These are phyloP conservation scores for Aspergillus kassunensis DNA, from an alignment of 495 filamentous ascomycete genomes.

Conservation along the genomic window DNA sequence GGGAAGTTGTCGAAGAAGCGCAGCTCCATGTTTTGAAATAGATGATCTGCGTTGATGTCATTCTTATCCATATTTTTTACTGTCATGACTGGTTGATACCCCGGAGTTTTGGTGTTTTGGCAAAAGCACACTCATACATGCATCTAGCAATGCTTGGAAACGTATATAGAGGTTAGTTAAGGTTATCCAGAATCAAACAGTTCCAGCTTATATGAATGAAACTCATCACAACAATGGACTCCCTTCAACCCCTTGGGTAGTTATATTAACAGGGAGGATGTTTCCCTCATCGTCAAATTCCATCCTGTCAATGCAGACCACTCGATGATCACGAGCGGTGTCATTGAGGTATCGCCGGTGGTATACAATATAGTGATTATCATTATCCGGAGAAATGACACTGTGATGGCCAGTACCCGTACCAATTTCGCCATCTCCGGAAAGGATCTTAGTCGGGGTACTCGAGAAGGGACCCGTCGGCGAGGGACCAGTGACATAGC, in stretches of 20 bases:
- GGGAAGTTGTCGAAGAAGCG: slow-evolving; percentile 46
- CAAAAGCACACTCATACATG: slow-evolving; percentile 3
- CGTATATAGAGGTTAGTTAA: slow-evolving; percentile 2
- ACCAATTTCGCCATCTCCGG: slow-evolving; percentile 36
- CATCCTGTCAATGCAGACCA: slow-evolving; percentile 45
- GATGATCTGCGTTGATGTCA: neutral
- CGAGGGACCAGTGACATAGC: slow-evolving; percentile 40
- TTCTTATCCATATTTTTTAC: neutral
- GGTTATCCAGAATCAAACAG: neutral
- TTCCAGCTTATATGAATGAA: neutral
- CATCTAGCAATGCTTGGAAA: neutral
- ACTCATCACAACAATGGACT: slow-evolving; percentile 6
- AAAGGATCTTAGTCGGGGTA: slow-evolving; percentile 32
- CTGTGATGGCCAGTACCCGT: slow-evolving; percentile 41
- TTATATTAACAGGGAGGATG: slow-evolving; percentile 39
- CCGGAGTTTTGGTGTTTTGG: slow-evolving; percentile 9
- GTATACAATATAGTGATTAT: slow-evolving; percentile 49
- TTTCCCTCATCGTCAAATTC: slow-evolving; percentile 41
- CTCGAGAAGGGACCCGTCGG: slow-evolving; percentile 41
- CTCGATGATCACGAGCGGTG: slow-evolving; percentile 39
- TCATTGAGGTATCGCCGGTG: slow-evolving; percentile 42
- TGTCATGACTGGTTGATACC: slow-evolving; percentile 3
- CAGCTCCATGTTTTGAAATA: slow-evolving; percentile 50
- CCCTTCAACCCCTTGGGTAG: slow-evolving; percentile 28
- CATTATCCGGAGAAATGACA: slow-evolving; percentile 38